Base-by-base conservation (phyloP, 371 early-diverging fungal species). In the Polyrhizophydium stewartii region DNA sequence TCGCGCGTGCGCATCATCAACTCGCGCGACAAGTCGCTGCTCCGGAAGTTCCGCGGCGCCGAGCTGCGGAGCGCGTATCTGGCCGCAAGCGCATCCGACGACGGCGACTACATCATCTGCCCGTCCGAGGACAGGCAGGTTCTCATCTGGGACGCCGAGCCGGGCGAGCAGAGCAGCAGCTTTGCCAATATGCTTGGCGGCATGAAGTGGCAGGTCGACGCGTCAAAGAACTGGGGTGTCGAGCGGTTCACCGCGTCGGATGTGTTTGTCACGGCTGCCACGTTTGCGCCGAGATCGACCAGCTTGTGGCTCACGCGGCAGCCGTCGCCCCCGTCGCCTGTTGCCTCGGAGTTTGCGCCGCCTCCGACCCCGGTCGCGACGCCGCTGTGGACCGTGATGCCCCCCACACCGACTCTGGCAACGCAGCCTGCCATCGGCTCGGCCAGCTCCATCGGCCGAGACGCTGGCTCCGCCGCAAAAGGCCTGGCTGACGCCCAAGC, bases 81-180 rank as follows among this genome's bases (percentile, higher is more conserved):
- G 32, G 75, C 77, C 58, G 93, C 93, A 13, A 74, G 86, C 0
- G 86, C 87, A 55, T 90, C 86, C 73, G 82, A 80, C 35, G 59
- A 61, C 71, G 92, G 90, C 1, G 66, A 79, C 35, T 92, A 81
- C 61, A 85, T 93, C 19, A 78, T 93, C 28, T 86, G 85, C 61
- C 92, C 92, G 9, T 90, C 91, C 10, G 94, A 95, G 64, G 89
- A 92, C 67, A 68, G 80, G 27, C 72, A 82, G 32, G 79, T 90
- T 1, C 89, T 87, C 71, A 65, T 95, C 5, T 93, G 92, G 90
- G 76, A 81, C 43, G 77, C 87, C 17, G 78, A 83, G 17, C 72
- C 72, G 21, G 62, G 62, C 17, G 60, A 37, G 13, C 21, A 33
- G 37, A 33, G 38, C 25, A 40, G 32, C 25, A 52, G 33, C 13